phyloP scores from a whole-genome alignment of 192 early-diverging fungal species.

The Allomyces arbusculus region DNA sequence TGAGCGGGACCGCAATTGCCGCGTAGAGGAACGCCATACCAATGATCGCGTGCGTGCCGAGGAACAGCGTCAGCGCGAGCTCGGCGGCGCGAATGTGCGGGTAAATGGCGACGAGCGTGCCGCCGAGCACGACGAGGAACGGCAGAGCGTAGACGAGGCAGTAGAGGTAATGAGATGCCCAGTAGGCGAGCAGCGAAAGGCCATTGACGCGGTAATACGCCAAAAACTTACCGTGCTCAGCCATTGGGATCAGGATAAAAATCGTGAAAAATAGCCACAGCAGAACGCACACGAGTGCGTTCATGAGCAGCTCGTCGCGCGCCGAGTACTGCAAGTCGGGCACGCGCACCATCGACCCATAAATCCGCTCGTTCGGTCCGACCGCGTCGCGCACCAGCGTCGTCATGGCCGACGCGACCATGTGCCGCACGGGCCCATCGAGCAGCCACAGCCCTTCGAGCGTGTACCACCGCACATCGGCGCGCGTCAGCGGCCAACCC shows the following conservation, averaged over 20 bases:
- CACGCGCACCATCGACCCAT: not conserved
- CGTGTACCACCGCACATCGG: not conserved
- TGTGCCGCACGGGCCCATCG: not conserved
- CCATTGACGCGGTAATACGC: not conserved
- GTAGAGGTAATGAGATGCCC: not conserved
- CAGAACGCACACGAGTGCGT: not conserved
- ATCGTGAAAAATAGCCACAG: not conserved
- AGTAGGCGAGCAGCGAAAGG: not conserved
- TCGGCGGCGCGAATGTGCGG: not conserved
- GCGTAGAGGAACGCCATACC: not conserved
- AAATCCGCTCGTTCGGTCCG: not conserved
- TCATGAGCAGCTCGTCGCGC: not conserved
- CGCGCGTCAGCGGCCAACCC: not conserved
- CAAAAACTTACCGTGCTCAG: not conserved
- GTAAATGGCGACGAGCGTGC: not conserved
- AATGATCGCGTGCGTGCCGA: not conserved
- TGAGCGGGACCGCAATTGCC: not conserved
- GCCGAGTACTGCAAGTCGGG: not conserved
- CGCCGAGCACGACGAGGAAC: not conserved
- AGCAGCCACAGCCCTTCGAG: not conserved
- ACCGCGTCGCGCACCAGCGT: not conserved
- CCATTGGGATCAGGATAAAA: not conserved
- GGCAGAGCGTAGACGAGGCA: not conserved
- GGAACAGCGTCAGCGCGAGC: not conserved
- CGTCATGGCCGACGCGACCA: not conserved